A percentile compares a stretch with the other conserved stretches of the same genome.
phyloP scores from a whole-genome alignment of 83 land plant species.

The Diphasiastrum complanatum region DNA sequence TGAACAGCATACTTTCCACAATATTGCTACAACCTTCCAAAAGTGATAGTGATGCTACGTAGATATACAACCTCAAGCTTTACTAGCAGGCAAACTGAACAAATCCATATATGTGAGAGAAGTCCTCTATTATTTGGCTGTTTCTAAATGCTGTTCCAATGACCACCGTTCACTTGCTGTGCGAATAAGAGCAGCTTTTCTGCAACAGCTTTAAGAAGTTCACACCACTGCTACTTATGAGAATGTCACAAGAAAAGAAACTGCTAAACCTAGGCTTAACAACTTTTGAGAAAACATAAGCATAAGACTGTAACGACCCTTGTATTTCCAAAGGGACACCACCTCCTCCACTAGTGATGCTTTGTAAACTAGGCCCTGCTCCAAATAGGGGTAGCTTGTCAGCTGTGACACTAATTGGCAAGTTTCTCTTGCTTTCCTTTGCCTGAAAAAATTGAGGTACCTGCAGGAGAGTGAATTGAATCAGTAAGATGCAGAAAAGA shows the following conservation, averaged over 20 bases:
- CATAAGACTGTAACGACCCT: conserved; percentile 2
- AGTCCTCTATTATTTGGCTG: no score
- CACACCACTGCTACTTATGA: not conserved
- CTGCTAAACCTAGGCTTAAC: conserved; percentile 5
- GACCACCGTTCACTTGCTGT: no score
- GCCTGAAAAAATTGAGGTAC: conserved; percentile 6
- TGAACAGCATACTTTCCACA: no score
- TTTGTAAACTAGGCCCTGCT: conserved; percentile 2
- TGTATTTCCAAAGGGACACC: conserved; percentile 4
- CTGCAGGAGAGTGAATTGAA: no score
- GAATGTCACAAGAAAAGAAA: not conserved
- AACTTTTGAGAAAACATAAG: conserved; percentile 2
- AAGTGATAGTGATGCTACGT: no score
- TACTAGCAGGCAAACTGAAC: no score
- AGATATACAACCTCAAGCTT: no score
- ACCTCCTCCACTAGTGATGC: not conserved
- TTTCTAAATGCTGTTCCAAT: no score
- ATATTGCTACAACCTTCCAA: no score
- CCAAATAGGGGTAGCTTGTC: conserved; percentile 9
- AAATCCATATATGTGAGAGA: no score
- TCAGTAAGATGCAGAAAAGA: no score
- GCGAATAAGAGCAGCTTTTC: not conserved
- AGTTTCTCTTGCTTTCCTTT: conserved; percentile 2
- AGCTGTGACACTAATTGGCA: conserved; percentile 8
- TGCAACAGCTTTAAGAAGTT: not conserved